Evolutionary conservation across 2,329 filamentous ascomycete species (phyloP), one percentile per base, ranked within the genome.

Genomic region (Alternaria viburni): DNA sequence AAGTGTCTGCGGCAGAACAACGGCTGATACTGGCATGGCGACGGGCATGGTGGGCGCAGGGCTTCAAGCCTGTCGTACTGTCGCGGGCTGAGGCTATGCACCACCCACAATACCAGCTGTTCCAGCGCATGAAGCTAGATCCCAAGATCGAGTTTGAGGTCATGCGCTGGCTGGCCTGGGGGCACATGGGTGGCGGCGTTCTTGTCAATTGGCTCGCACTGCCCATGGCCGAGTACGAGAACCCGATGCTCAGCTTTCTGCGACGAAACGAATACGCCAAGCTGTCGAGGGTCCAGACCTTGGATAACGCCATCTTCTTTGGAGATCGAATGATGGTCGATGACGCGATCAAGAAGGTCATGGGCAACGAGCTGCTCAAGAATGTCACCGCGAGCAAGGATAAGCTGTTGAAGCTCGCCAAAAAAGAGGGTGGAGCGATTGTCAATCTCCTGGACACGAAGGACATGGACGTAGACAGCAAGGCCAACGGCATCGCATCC

Each of bases 11-110:
- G 63, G 91, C 92, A 5, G 92, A 97, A 77, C 90, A 90, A 74
- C 87, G 90, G 62, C 82, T 98, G 62, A 85, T 98, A 52, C 83
- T 97, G 61, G 91, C 92, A 57, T 98, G 96, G 96, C 88, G 94
- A 64, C 88, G 93, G 49, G 94, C 95, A 3, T 98, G 95, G 93
- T 98, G 93, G 92, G 93, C 94, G 0, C 89, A 96, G 73, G 96
- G 95, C 11, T 97, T 98, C 81, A 89, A 86, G 66, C 95, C 96
- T 0, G 85, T 96, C 8, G 91, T 98, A 44, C 81, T 98, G 59
- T 90, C 91, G 54, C 87, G 89, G 15, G 88, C 87, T 1, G 95
- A 98, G 77, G 93, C 94, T 17, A 91, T 90, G 84, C 89, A 89
- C 74, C 96, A 97, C 75, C 92, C 92, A 1, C 81, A 92, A 19